These are phyloP conservation scores for Aspergillus sclerotioniger DNA, from an alignment of 495 filamentous ascomycete species.

Conservation along the genomic window DNA sequence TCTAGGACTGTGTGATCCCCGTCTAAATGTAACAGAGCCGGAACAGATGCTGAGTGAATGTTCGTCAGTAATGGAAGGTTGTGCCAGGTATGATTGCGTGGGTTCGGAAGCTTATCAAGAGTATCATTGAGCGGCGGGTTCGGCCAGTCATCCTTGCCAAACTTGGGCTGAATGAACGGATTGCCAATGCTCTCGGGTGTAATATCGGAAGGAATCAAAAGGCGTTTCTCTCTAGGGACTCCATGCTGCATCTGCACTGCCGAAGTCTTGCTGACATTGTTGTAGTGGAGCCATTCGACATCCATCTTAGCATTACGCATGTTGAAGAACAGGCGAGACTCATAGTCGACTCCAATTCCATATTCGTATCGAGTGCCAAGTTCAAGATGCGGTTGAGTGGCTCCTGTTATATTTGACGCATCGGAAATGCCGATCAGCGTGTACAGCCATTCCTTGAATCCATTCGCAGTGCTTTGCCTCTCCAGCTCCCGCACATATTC, in stretches of 20 bases:
- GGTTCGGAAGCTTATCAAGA: slow-evolving; percentile 42
- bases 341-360: slow-evolving; percentile 58
- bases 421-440: slow-evolving; percentile 42
- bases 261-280: slow-evolving; percentile 42
- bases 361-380: slow-evolving; percentile 52
- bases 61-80: slow-evolving; percentile 56
- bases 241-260: slow-evolving; percentile 38
- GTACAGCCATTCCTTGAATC: slow-evolving; percentile 47
- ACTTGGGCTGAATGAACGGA: slow-evolving; percentile 40
- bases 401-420: slow-evolving; percentile 46
- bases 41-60: slow-evolving; percentile 45
- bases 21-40: slow-evolving; percentile 51
- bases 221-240: slow-evolving; percentile 42
- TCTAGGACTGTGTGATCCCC: slow-evolving; percentile 40
- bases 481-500: slow-evolving; percentile 55
- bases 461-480: slow-evolving; percentile 37
- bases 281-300: slow-evolving; percentile 49
- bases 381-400: slow-evolving; percentile 34
- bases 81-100: slow-evolving; percentile 42
- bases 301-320: slow-evolving; percentile 42
- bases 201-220: slow-evolving; percentile 43
- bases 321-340: slow-evolving; percentile 55
- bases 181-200: slow-evolving; percentile 32
- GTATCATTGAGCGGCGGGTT: slow-evolving; percentile 40
- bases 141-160: slow-evolving; percentile 31